These are phyloP conservation scores for Haplosporangium gracile DNA, from an alignment of 192 early-diverging fungal genomes.

Conservation along the genomic window DNA sequence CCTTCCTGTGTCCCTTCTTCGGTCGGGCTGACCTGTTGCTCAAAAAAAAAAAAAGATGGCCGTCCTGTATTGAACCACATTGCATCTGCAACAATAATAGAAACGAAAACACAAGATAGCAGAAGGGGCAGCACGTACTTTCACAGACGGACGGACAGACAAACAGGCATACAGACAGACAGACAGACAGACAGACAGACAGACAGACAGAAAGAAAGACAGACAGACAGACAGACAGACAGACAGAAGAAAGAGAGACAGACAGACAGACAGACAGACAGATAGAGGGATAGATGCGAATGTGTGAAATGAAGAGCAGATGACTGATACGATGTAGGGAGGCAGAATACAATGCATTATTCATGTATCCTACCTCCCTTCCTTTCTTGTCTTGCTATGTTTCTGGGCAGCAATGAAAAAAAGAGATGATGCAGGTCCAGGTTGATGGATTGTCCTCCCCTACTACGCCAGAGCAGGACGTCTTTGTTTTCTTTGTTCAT, in stretches of 20 bases:
- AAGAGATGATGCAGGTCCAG: slow-evolving; percentile 10
- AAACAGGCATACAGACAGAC: too few species aligned
- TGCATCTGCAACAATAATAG: slow-evolving; percentile 4
- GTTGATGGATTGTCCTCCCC: slow-evolving; percentile 2
- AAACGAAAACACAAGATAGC: not conserved
- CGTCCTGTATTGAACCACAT: not conserved
- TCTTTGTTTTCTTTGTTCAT: not conserved
- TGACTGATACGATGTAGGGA: too few species aligned
- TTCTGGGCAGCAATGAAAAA: not conserved
- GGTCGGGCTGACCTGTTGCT: not conserved
- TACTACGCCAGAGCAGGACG: not conserved
- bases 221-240: too few species aligned
- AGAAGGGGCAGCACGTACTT: not conserved
- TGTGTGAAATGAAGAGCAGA: too few species aligned
- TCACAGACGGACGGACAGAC: not conserved
- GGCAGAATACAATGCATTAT: not conserved
- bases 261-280: too few species aligned
- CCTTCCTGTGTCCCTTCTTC: not conserved
- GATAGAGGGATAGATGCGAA: too few species aligned
- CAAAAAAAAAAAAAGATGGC: not conserved
- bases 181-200: not conserved
- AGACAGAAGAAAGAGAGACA: too few species aligned
- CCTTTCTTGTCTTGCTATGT: not conserved
- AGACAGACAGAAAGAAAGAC: too few species aligned
- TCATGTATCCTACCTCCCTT: not conserved